phyloP scores from a whole-genome alignment of 2,329 filamentous ascomycete species.

The Ophiocordyceps robertsii region DNA sequence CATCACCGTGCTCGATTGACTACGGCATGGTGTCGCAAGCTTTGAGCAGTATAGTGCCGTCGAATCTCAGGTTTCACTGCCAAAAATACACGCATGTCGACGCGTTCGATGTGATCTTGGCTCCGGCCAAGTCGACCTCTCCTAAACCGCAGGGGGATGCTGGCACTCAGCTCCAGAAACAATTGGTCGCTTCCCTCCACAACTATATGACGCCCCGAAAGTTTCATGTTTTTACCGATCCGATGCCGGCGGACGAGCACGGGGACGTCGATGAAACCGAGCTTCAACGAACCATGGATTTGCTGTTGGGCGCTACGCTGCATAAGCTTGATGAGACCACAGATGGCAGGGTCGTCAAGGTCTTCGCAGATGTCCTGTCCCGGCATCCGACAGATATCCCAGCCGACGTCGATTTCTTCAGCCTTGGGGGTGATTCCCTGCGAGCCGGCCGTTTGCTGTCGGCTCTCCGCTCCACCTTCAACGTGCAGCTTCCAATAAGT shows the following conservation, averaged over 20 bases:
- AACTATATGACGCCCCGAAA: constrained; percentile 25
- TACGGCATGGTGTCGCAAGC: constrained; percentile 11
- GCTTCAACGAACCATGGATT: constrained; percentile 18
- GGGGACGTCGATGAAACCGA: constrained; percentile 20
- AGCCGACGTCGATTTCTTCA: constrained; percentile 33
- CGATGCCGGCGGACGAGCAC: constrained; percentile 17
- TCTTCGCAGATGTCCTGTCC: constrained; percentile 31
- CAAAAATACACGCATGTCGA: constrained; percentile 1
- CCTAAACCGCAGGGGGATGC: not conserved
- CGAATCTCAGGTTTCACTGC: constrained; percentile 7
- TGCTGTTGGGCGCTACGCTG: constrained; percentile 9
- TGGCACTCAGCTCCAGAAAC: constrained; percentile 6
- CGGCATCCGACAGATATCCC: constrained; percentile 24
- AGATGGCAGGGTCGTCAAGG: constrained; percentile 24
- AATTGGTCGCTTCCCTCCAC: constrained; percentile 8
- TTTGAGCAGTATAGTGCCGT: constrained; percentile 8
- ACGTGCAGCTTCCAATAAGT: constrained; percentile 34
- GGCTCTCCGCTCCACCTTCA: constrained; percentile 33
- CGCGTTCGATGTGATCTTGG: constrained; percentile 9
- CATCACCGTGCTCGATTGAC: constrained; percentile 19
- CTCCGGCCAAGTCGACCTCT: constrained; percentile 5
- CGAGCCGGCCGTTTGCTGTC: constrained; percentile 38
- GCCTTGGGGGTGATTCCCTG: constrained; percentile 39
- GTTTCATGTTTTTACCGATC: constrained; percentile 17
- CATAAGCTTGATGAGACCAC: constrained; percentile 11